These are phyloP conservation scores for Diaporthe aspalathi DNA, from an alignment of 2,329 filamentous ascomycete species.

Conservation along the genomic window DNA sequence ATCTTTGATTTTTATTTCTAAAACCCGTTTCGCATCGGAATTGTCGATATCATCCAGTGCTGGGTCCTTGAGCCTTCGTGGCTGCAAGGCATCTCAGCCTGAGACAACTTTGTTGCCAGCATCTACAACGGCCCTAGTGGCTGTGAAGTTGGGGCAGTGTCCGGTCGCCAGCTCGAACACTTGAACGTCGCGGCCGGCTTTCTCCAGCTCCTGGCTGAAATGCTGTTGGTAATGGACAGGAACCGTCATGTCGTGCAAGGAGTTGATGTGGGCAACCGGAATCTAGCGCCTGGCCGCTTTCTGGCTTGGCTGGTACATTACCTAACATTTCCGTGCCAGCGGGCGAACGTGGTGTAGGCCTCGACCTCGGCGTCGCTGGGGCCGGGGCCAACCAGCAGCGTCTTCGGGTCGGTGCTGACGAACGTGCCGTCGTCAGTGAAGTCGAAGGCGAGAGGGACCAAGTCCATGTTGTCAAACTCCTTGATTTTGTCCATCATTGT, in stretches of 20 bases:
- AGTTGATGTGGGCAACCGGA: not conserved
- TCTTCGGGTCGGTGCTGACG: too few relatives aligned
- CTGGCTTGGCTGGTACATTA: not conserved
- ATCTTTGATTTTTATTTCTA: too few relatives aligned
- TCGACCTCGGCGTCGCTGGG: not conserved
- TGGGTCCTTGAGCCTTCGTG: too few relatives aligned
- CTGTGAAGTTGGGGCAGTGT: slow-evolving; percentile 4
- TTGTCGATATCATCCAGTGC: too few relatives aligned
- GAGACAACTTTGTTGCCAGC: slow-evolving; percentile 2
- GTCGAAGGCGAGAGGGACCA: too few relatives aligned
- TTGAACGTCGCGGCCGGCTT: not conserved
- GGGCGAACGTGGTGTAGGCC: not conserved
- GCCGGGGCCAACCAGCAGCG: not conserved
- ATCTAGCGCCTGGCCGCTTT: slow-evolving; percentile 17
- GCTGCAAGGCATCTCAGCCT: not conserved
- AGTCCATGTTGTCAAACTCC: too few relatives aligned
- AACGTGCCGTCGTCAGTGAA: too few relatives aligned
- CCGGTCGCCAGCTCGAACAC: not conserved
- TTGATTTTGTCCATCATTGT: too few relatives aligned
- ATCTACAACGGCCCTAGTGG: not conserved
- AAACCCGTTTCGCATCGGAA: too few relatives aligned
- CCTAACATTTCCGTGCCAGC: slow-evolving; percentile 13
- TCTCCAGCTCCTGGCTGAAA: not conserved
- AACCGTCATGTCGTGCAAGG: not conserved
- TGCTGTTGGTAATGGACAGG: not conserved